These are phyloP conservation scores for Globisporangium okanoganense DNA, from an alignment of 352 stramenopile genomes.

Conservation along the genomic window DNA sequence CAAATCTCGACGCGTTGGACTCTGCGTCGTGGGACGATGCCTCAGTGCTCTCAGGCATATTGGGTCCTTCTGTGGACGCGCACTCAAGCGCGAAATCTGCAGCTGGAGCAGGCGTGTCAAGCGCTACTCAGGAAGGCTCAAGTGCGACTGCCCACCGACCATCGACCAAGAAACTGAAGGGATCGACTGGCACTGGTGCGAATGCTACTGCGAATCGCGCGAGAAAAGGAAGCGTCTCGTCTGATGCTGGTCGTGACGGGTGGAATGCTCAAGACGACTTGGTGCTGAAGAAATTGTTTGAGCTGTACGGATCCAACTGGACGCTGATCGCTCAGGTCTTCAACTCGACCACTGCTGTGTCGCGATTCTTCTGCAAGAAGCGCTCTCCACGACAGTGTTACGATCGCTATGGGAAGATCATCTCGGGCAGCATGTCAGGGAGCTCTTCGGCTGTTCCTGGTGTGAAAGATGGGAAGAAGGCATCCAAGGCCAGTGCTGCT, in stretches of 20 bases:
- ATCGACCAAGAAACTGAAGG: conserved; percentile 62
- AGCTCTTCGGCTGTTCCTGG: background rate
- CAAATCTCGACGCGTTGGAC: conserved; percentile 82
- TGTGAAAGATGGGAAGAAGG: conserved; percentile 42
- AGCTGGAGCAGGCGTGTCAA: conserved; percentile 12
- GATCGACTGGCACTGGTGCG: conserved; percentile 17
- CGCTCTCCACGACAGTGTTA: conserved; percentile 82
- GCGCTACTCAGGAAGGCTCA: conserved; percentile 19
- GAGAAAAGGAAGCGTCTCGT: conserved; percentile 59
- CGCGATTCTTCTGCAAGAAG: conserved; percentile 69
- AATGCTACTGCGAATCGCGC: conserved; percentile 18
- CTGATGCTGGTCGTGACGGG: conserved; percentile 43
- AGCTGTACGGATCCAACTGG: conserved; percentile 86
- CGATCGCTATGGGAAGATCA: conserved; percentile 81
- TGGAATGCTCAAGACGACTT: conserved; percentile 78
- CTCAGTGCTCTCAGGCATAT: conserved; percentile 61
- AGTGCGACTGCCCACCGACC: conserved; percentile 15
- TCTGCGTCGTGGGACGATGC: conserved; percentile 81
- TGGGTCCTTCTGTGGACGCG: conserved; percentile 34
- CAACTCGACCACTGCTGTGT: conserved; percentile 68
- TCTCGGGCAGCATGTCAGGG: conserved; percentile 43
- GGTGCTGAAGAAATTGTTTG: conserved; percentile 80
- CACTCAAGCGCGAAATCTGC: conserved; percentile 18
- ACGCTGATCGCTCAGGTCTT: conserved; percentile 84
- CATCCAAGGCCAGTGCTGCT: conserved; percentile 35